Evolutionary conservation across 169 alveolate genomes (phyloP).

Genomic region (Plasmodium yoelii): DNA sequence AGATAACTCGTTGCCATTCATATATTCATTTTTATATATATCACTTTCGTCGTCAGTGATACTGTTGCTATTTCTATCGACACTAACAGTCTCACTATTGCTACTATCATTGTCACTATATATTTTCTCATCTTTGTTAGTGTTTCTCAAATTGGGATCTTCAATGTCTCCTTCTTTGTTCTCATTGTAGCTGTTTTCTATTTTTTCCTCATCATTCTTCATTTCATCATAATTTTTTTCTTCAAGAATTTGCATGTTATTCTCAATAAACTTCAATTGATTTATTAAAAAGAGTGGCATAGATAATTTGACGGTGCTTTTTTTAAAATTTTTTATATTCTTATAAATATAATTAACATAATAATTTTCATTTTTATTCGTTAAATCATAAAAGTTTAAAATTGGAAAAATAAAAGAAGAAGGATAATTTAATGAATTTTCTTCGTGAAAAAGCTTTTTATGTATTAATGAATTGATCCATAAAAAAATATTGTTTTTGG

Average conservation of each 20-base stretch:
- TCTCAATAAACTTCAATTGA: background rate
- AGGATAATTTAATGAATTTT: slow-evolving; percentile 44
- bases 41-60: background rate
- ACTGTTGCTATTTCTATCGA: background rate
- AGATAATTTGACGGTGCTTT: background rate
- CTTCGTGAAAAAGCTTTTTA: slow-evolving; percentile 54
- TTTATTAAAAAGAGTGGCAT: too few relatives aligned
- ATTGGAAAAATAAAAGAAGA: slow-evolving; percentile 55
- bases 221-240: background rate
- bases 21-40: background rate
- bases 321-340: background rate
- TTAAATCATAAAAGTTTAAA: slow-evolving; percentile 48
- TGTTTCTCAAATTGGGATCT: too few relatives aligned
- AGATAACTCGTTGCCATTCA: background rate
- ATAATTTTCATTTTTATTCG: slow-evolving; percentile 9
- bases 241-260: background rate
- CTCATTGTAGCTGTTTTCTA: background rate
- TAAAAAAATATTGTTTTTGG: slow-evolving; percentile 35
- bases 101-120: background rate
- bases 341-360: slow-evolving; percentile 3
- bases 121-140: background rate
- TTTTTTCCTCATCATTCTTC: background rate
- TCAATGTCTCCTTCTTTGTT: background rate
- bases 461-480: slow-evolving; percentile 59
- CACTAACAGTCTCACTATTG: background rate